phyloP scores from a whole-genome alignment of 208 protist genomes.

The Balamuthia mandrillaris region DNA sequence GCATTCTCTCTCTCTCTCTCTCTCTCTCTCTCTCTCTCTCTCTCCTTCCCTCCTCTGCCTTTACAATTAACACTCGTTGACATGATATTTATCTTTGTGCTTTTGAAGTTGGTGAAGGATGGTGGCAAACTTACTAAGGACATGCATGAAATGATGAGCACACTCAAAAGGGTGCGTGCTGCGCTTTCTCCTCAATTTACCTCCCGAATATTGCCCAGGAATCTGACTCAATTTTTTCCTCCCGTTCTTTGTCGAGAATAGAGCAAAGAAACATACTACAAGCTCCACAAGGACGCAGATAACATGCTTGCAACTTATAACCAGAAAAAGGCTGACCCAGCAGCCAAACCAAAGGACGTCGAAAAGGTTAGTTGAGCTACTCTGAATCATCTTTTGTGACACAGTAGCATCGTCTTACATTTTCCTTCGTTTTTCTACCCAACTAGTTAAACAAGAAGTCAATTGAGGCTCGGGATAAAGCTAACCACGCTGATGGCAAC shows the following conservation, averaged over 20 bases:
- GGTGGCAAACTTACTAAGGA: slow-evolving; percentile 6
- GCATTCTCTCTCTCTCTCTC: neutral
- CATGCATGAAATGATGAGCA: neutral
- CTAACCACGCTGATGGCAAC: neutral
- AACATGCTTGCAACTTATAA: neutral
- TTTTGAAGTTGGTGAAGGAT: neutral
- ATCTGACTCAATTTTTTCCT: too few relatives aligned
- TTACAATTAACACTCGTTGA: neutral
- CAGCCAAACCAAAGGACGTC: slow-evolving; percentile 22
- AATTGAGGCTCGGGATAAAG: slow-evolving; percentile 3
- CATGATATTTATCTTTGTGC: neutral
- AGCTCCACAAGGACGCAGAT: slow-evolving; percentile 1
- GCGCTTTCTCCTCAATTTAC: too few relatives aligned
- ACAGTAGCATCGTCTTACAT: neutral
- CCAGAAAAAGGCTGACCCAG: slow-evolving; percentile 1
- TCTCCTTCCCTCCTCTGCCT: neutral
- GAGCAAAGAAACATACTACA: slow-evolving; percentile 15
- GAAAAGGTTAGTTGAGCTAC: neutral
- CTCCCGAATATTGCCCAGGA: neutral
- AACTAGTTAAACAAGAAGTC: slow-evolving; percentile 3
- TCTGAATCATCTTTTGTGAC: neutral
- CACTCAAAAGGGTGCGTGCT: slow-evolving; percentile 7
- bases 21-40: neutral
- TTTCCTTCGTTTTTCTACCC: neutral
- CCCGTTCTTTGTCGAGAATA: too few relatives aligned